Evolutionary conservation across 2,329 filamentous ascomycete genomes (phyloP).

Genomic region (Phialophora macrospora): DNA sequence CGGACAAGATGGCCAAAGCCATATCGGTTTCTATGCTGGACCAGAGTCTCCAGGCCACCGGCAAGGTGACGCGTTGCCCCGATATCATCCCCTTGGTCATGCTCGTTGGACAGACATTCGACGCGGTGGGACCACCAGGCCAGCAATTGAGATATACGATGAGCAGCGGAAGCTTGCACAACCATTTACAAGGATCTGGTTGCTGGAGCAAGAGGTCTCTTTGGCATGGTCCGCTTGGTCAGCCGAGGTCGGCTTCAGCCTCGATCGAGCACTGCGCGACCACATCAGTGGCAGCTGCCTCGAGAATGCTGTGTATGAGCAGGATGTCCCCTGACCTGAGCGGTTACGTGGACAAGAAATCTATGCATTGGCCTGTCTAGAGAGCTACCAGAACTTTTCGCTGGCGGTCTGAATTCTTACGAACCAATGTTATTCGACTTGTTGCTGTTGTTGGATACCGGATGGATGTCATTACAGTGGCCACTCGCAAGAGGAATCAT

Average conservation of each 20-base stretch:
- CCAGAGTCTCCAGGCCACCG: background rate
- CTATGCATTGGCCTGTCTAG: too few relatives aligned
- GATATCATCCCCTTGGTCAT: constrained; percentile 3
- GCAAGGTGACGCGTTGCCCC: background rate
- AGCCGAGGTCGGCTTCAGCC: constrained; percentile 8
- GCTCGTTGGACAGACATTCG: constrained; percentile 4
- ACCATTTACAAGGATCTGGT: constrained; percentile 7
- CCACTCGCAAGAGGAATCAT: too few relatives aligned
- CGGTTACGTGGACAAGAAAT: too few relatives aligned
- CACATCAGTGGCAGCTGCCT: constrained; percentile 18
- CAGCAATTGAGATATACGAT: constrained; percentile 3
- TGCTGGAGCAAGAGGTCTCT: constrained; percentile 13
- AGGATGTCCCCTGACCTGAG: background rate
- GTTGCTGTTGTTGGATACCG: too few relatives aligned
- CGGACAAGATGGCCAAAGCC: constrained; percentile 9
- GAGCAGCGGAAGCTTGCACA: background rate
- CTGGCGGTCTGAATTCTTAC: too few relatives aligned
- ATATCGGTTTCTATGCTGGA: constrained; percentile 5
- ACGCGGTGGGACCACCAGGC: constrained; percentile 4
- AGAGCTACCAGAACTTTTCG: too few relatives aligned
- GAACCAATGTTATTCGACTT: too few relatives aligned
- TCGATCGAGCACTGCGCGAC: constrained; percentile 18
- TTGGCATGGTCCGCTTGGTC: constrained; percentile 14
- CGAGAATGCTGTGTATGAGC: constrained; percentile 1
- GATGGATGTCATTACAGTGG: too few relatives aligned